phyloP scores from a whole-genome alignment of 2,329 filamentous ascomycete genomes.

The Microcyclospora pomicola region DNA sequence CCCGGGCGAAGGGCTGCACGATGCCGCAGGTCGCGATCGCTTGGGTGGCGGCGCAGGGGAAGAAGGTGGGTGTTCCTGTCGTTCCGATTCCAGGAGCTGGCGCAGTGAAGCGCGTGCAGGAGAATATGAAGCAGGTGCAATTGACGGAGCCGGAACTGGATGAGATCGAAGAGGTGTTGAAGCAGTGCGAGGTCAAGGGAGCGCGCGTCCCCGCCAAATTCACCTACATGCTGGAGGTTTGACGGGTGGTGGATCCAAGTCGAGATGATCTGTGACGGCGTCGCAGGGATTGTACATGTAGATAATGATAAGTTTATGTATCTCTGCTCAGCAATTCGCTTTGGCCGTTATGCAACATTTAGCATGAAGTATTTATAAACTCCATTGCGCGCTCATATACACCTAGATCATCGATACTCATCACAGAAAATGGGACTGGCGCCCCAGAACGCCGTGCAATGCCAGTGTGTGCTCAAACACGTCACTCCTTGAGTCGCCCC shows the following conservation, averaged over 20 bases:
- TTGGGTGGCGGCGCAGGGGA: conserved; percentile 43
- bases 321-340: too few species aligned
- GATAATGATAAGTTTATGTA: too few species aligned
- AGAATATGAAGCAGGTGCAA: conserved; percentile 43
- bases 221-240: too few species aligned
- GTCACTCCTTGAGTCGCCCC: too few species aligned
- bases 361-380: not conserved
- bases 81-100: conserved; percentile 55
- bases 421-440: too few species aligned
- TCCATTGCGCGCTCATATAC: not conserved
- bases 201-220: conserved; percentile 30
- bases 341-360: too few species aligned
- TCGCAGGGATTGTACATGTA: too few species aligned
- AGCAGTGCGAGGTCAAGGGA: conserved; percentile 36
- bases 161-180: conserved; percentile 38
- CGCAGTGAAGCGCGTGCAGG: conserved; percentile 39
- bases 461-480: too few species aligned
- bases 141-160: conserved; percentile 38
- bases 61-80: conserved; percentile 33
- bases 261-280: too few species aligned
- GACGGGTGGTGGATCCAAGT: too few species aligned
- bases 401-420: too few species aligned
- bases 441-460: too few species aligned
- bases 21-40: conserved; percentile 51
- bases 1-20: conserved; percentile 45